phyloP scores from a whole-genome alignment of 106 monocot species.

The Dactylorhiza incarnata region DNA sequence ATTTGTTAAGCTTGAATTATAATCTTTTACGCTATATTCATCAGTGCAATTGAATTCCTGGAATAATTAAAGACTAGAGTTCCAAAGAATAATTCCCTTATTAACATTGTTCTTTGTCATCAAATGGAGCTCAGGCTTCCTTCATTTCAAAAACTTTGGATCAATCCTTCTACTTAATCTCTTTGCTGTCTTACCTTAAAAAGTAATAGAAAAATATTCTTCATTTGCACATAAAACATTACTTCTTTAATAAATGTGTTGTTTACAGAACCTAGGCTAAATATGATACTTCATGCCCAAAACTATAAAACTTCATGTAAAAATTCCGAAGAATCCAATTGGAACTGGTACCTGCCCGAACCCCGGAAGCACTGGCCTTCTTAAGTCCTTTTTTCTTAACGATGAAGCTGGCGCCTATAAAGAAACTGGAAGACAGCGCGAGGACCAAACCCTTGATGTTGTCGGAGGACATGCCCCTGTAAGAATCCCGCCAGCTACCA shows the following conservation, averaged over 20 bases:
- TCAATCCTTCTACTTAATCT: background rate
- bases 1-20: slow-evolving; percentile 1
- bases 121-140: background rate
- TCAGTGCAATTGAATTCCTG: background rate
- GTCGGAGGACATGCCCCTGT: slow-evolving; percentile 37
- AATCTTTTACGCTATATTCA: background rate
- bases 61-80: background rate
- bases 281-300: background rate
- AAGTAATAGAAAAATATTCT: background rate
- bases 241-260: background rate
- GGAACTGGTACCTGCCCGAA: slow-evolving; percentile 28
- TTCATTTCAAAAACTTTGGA: background rate
- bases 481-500: slow-evolving; percentile 23
- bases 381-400: slow-evolving; percentile 74
- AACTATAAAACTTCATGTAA: background rate
- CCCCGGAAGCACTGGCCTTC: slow-evolving; percentile 42
- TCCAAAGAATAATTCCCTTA: background rate
- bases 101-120: background rate
- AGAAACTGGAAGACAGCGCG: slow-evolving; percentile 45
- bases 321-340: background rate
- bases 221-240: background rate
- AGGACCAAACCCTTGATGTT: slow-evolving; percentile 45
- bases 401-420: slow-evolving; percentile 78
- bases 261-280: background rate
- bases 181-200: background rate